Evolutionary conservation across 2,329 filamentous ascomycete species (phyloP).

Genomic region (Claviceps lovelessii): DNA sequence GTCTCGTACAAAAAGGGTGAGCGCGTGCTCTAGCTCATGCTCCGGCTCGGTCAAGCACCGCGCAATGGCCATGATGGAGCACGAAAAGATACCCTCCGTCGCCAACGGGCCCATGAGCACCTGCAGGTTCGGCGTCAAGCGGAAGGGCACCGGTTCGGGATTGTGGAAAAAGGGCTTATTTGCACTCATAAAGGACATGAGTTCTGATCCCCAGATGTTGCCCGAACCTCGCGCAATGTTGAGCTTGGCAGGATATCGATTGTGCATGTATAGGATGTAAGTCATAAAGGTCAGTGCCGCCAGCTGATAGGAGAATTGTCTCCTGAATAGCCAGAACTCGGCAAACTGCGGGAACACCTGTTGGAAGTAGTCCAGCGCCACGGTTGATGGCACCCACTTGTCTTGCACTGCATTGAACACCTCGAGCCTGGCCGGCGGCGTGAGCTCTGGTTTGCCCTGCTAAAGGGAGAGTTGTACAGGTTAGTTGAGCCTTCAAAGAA

Average conservation of each 20-base stretch:
- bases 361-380: slow-evolving; percentile 83
- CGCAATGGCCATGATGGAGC: slow-evolving; percentile 89
- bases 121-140: slow-evolving; percentile 89
- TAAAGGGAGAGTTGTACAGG: not conserved
- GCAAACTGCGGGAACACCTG: slow-evolving; percentile 73
- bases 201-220: slow-evolving; percentile 90
- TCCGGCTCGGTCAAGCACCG: slow-evolving; percentile 82
- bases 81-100: slow-evolving; percentile 92
- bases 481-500: not conserved
- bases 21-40: slow-evolving; percentile 82
- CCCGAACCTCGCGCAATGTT: slow-evolving; percentile 76
- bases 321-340: slow-evolving; percentile 97
- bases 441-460: slow-evolving; percentile 55
- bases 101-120: slow-evolving; percentile 90
- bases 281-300: slow-evolving; percentile 96
- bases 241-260: slow-evolving; percentile 90
- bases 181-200: slow-evolving; percentile 78
- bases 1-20: slow-evolving; percentile 89
- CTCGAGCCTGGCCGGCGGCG: slow-evolving; percentile 63
- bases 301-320: slow-evolving; percentile 91
- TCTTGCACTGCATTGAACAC: slow-evolving; percentile 92
- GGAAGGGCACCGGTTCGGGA: slow-evolving; percentile 90
- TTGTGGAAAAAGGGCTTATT: slow-evolving; percentile 86
- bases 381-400: slow-evolving; percentile 72
- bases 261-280: slow-evolving; percentile 94